These are phyloP conservation scores for Diospyros kaki DNA, from an alignment of 148 eudicot species.

Conservation along the genomic window DNA sequence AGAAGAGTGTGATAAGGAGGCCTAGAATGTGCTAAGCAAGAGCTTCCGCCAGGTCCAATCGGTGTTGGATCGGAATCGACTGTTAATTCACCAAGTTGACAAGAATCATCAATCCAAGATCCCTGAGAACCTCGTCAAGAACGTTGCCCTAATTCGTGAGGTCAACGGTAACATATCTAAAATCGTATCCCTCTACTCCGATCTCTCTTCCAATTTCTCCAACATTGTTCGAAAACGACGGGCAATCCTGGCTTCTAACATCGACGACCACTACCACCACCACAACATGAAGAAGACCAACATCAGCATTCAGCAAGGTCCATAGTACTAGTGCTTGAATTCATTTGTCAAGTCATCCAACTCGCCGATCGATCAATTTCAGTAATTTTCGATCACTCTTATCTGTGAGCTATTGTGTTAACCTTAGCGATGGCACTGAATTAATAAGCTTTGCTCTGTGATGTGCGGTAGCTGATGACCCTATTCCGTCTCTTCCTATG, in stretches of 20 bases:
- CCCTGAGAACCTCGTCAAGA: conserved; percentile 51
- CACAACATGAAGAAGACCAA: too few species aligned
- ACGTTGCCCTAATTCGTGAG: conserved; percentile 58
- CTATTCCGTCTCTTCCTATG: too few species aligned
- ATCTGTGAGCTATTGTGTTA: too few species aligned
- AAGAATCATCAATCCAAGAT: conserved; percentile 62
- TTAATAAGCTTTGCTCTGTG: too few species aligned
- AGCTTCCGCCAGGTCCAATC: conserved; percentile 52
- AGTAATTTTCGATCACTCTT: too few species aligned
- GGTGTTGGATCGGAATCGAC: conserved; percentile 51
- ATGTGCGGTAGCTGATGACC: too few species aligned
- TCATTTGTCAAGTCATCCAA: too few species aligned
- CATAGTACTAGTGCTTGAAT: too few species aligned
- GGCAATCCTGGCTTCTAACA: neutral
- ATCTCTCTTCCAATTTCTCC: conserved; percentile 45
- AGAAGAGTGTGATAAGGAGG: conserved; percentile 18
- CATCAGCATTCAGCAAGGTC: too few species aligned
- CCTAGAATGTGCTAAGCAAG: conserved; percentile 34
- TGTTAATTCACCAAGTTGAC: conserved; percentile 57
- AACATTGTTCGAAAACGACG: conserved; percentile 22
- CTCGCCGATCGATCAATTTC: too few species aligned
- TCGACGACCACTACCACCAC: too few species aligned
- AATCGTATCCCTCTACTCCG: conserved; percentile 42
- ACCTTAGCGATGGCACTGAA: too few species aligned
- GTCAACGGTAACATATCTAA: conserved; percentile 49